phyloP scores from a whole-genome alignment of 129 eudicot genomes.

The Daucus carota region DNA sequence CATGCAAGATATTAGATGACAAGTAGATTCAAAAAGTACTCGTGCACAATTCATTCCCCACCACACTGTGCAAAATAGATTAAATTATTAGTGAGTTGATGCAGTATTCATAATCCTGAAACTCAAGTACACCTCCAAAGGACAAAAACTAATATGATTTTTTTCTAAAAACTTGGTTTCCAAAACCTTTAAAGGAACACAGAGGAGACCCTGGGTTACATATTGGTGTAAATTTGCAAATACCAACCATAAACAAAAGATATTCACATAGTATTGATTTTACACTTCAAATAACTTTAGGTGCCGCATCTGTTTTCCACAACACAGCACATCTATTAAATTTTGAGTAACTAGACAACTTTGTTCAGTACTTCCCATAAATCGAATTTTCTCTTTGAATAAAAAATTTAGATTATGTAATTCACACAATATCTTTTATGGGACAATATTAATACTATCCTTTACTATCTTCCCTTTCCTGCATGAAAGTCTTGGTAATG shows the following conservation, averaged over 20 bases:
- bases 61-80: background rate
- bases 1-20: background rate
- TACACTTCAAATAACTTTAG: background rate
- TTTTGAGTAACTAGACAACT: background rate
- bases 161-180: background rate
- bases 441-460: background rate
- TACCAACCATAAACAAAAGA: background rate
- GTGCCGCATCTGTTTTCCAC: background rate
- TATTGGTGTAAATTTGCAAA: background rate
- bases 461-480: background rate
- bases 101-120: background rate
- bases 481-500: background rate
- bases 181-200: background rate
- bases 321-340: background rate
- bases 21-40: background rate
- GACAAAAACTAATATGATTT: background rate
- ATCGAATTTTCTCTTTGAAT: background rate
- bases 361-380: background rate
- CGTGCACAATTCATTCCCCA: background rate
- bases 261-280: background rate
- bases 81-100: background rate
- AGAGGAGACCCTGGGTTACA: background rate
- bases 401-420: background rate
- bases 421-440: background rate
- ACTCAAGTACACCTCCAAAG: background rate